These are phyloP conservation scores for Syzygium malaccense DNA, from an alignment of 441 rosid genomes.

Conservation along the genomic window DNA sequence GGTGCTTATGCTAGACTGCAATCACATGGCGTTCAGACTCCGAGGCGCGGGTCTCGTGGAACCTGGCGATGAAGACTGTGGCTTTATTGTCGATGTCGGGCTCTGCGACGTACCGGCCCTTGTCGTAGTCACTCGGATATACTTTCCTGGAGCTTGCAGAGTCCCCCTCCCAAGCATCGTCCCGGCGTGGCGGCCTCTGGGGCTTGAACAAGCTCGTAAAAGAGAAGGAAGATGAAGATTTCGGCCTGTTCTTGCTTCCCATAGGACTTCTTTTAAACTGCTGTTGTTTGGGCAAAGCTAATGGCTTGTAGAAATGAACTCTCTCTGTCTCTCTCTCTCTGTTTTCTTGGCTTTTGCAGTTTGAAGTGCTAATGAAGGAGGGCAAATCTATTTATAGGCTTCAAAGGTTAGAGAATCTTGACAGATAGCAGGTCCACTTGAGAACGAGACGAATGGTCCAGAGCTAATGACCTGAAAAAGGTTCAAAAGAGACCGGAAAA, in stretches of 20 bases:
- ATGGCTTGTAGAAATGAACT: not conserved
- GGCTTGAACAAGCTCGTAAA: slow-evolving; percentile 29
- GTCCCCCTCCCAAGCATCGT: not conserved
- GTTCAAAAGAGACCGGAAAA: not conserved
- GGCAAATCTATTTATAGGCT: too few relatives aligned
- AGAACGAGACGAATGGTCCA: too few relatives aligned
- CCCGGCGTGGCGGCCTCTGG: slow-evolving; percentile 12
- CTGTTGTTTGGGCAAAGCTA: not conserved
- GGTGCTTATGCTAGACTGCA: not conserved
- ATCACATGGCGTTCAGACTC: not conserved
- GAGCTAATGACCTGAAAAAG: too few relatives aligned
- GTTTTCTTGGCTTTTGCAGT: too few relatives aligned
- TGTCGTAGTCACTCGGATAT: not conserved
- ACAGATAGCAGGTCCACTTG: too few relatives aligned
- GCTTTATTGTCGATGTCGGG: not conserved
- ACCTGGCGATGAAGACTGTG: not conserved
- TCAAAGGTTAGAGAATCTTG: too few relatives aligned
- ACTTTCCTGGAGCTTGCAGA: not conserved
- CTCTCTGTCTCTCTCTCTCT: too few relatives aligned
- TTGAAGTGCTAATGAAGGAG: too few relatives aligned
- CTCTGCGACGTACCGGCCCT: not conserved
- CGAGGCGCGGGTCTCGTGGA: not conserved
- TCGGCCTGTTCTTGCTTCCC: slow-evolving; percentile 37
- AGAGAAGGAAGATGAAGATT: slow-evolving; percentile 20
- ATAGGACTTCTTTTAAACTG: not conserved